Evolutionary conservation across 495 filamentous ascomycete genomes (phyloP).

Genomic region (Penicillium cosmopolitanum): DNA sequence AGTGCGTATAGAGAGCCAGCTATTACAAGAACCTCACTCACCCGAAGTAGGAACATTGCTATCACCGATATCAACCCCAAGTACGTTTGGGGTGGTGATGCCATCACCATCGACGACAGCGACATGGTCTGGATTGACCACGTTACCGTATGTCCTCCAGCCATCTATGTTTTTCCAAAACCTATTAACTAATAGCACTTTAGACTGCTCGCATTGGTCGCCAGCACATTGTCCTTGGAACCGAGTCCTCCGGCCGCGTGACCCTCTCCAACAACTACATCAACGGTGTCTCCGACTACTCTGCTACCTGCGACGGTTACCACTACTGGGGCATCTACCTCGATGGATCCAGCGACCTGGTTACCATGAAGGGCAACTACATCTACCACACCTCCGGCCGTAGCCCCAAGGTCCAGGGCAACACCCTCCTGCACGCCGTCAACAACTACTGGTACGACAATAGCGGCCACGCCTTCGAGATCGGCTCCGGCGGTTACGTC

Average conservation of each 20-base stretch:
- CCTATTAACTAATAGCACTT: neutral
- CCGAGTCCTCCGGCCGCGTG: slow-evolving; percentile 42
- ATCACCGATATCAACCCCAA: slow-evolving; percentile 52
- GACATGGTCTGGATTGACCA: slow-evolving; percentile 55
- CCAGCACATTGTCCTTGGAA: slow-evolving; percentile 51
- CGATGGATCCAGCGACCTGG: slow-evolving; percentile 41
- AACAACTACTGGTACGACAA: slow-evolving; percentile 64
- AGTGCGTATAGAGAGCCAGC: slow-evolving; percentile 26
- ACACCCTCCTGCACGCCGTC: slow-evolving; percentile 50
- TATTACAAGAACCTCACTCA: neutral
- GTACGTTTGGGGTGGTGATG: slow-evolving; percentile 56
- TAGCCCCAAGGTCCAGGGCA: slow-evolving; percentile 45
- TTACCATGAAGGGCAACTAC: slow-evolving; percentile 53
- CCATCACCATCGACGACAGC: slow-evolving; percentile 45
- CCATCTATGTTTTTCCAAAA: neutral
- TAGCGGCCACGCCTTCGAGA: slow-evolving; percentile 60
- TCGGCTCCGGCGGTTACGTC: slow-evolving; percentile 51
- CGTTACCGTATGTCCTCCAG: slow-evolving; percentile 35
- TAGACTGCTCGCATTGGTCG: slow-evolving; percentile 49
- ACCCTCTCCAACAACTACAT: slow-evolving; percentile 53
- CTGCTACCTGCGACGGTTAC: slow-evolving; percentile 49
- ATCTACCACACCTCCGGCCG: slow-evolving; percentile 50
- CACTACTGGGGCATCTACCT: slow-evolving; percentile 53
- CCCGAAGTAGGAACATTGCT: slow-evolving; percentile 42
- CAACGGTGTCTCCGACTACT: slow-evolving; percentile 42